Evolutionary conservation across 805 yeast genomes (phyloP).

Genomic region (Saturnispora quitensis): DNA sequence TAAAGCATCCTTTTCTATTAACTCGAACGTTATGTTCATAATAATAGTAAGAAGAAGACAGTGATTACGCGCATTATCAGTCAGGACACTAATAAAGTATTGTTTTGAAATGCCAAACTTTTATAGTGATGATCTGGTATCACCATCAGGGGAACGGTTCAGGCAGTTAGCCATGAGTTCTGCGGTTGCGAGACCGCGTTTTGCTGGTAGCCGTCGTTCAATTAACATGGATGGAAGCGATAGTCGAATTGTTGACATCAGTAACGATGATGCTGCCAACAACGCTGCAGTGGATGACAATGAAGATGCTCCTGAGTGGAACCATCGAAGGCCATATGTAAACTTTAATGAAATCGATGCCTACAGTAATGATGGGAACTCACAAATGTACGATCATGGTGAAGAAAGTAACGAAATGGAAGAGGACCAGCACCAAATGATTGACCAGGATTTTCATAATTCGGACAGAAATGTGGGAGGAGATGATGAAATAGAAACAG

Average conservation of each 20-base stretch:
- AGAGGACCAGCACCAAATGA: not conserved
- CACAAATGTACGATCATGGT: not conserved
- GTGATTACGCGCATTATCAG: not conserved
- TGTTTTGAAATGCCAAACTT: constrained; percentile 2
- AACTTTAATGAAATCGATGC: not conserved
- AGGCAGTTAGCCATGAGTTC: not conserved
- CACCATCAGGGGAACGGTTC: not conserved
- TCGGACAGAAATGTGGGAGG: not conserved
- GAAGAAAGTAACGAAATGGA: not conserved
- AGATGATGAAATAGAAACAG: not conserved
- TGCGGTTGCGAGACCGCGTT: not conserved
- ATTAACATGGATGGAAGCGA: not conserved
- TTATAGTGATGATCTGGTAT: not conserved
- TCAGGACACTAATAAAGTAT: not conserved
- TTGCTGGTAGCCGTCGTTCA: not conserved
- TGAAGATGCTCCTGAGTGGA: not conserved
- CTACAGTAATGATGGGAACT: not conserved
- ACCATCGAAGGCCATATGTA: not conserved
- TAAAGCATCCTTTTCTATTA: constrained; percentile 32
- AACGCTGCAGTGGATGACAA: not conserved
- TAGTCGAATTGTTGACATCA: not conserved
- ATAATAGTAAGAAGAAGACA: not conserved
- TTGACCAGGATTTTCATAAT: not conserved
- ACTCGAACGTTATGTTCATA: constrained; percentile 26
- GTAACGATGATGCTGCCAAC: not conserved